phyloP scores from a whole-genome alignment of 768 basidiomycete genomes.

The Lentinula lateritia region DNA sequence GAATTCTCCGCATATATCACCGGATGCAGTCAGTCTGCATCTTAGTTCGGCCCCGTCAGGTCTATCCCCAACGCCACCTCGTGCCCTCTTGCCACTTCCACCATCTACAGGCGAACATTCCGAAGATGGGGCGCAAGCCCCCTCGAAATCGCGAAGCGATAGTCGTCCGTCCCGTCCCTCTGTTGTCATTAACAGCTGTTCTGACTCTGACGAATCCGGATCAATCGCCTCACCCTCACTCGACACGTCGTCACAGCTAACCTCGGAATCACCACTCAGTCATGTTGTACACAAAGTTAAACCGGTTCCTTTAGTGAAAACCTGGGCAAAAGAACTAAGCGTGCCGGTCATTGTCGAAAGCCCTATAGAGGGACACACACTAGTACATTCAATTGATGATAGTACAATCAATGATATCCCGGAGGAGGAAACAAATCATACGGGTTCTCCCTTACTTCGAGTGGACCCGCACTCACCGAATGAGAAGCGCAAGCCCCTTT shows the following conservation, averaged over 20 bases:
- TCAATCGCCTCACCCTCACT: conserved; percentile 22
- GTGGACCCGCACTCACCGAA: not conserved
- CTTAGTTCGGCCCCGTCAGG: not conserved
- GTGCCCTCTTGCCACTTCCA: conserved; percentile 5
- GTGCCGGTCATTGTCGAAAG: conserved; percentile 28
- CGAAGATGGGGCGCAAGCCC: not conserved
- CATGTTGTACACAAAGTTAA: conserved; percentile 14
- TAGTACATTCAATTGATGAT: conserved; percentile 1
- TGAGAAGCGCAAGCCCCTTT: not conserved
- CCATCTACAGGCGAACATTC: not conserved
- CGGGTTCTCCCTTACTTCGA: not conserved
- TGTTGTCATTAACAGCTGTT: conserved; percentile 4
- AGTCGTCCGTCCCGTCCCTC: conserved; percentile 5
- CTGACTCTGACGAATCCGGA: conserved; percentile 14
- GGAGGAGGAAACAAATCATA: conserved; percentile 9
- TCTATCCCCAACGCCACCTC: not conserved
- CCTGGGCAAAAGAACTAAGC: conserved; percentile 7
- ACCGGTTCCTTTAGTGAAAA: conserved; percentile 16
- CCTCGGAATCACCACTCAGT: conserved; percentile 3
- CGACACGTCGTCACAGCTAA: conserved; percentile 23
- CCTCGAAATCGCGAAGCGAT: not conserved
- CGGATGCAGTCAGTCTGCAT: not conserved
- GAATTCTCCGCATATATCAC: no score
- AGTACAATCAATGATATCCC: conserved; percentile 7
- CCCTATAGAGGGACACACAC: conserved; percentile 24